A percentile compares a stretch with the other conserved stretches of the same genome.
These are phyloP conservation scores for Pseudonitzschia pungens DNA, from an alignment of 108 stramenopile genomes.

Conservation along the genomic window DNA sequence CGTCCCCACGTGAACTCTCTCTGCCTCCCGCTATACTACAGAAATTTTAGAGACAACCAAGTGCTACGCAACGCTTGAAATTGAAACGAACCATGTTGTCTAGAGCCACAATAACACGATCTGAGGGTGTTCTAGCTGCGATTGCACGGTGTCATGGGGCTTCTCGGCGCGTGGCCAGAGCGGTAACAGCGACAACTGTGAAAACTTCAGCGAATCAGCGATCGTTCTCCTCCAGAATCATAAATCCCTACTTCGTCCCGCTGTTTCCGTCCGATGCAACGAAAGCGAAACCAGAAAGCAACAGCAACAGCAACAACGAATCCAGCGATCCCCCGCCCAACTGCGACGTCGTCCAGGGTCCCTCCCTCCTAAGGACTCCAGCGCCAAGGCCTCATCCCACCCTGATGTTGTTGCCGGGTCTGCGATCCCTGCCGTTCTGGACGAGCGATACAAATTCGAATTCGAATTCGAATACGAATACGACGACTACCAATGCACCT, in stretches of 20 bases:
- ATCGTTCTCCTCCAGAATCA: background rate
- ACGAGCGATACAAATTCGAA: slow-evolving; percentile 26
- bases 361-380: slow-evolving; percentile 69
- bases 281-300: slow-evolving; percentile 1
- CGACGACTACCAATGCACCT: slow-evolving; percentile 18
- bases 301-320: no score
- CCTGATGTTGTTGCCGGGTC: slow-evolving; percentile 68
- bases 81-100: no score
- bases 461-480: background rate
- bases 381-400: slow-evolving; percentile 77
- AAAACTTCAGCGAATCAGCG: no score
- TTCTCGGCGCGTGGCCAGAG: no score
- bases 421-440: slow-evolving; percentile 76
- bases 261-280: background rate
- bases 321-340: slow-evolving; percentile 7
- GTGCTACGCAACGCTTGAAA: no score
- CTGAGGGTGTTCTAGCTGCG: no score
- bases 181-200: no score
- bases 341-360: slow-evolving; percentile 73
- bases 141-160: no score
- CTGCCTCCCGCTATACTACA: no score
- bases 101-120: no score
- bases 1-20: no score
- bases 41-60: no score
- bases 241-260: background rate